Percentiles rank a stretch among this genome's conserved stretches.
phyloP scores from a whole-genome alignment of 2,329 filamentous ascomycete species.

The Colletotrichum destructivum region DNA sequence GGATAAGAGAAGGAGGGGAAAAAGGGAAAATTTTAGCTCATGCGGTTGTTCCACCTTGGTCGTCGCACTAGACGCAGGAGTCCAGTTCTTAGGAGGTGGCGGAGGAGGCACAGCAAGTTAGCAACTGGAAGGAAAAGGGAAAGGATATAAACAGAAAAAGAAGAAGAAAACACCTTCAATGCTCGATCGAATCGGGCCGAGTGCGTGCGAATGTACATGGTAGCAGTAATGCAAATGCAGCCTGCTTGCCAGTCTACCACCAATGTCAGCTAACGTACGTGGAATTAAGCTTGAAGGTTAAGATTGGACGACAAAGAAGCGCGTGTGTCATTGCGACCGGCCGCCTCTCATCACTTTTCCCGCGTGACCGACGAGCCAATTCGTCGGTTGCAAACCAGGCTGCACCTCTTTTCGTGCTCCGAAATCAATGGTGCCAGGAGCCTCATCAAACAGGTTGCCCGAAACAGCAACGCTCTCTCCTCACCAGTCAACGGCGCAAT shows the following conservation, averaged over 20 bases:
- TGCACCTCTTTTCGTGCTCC: neutral
- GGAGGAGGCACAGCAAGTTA: conserved; percentile 7
- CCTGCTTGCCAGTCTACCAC: neutral
- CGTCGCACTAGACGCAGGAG: neutral
- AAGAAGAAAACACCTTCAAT: neutral
- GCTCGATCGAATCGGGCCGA: neutral
- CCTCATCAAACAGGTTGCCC: conserved; percentile 25
- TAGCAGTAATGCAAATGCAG: neutral
- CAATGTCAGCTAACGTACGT: conserved; percentile 24
- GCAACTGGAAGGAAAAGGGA: neutral
- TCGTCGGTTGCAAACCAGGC: conserved; percentile 3
- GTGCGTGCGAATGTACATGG: neutral
- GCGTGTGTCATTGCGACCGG: conserved; percentile 34
- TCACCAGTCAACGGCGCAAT: conserved; percentile 14
- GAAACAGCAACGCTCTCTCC: conserved; percentile 18
- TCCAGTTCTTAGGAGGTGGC: conserved; percentile 16
- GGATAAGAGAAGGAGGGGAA: neutral
- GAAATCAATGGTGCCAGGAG: conserved; percentile 16
- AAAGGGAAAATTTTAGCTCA: neutral
- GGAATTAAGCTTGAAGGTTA: conserved; percentile 40
- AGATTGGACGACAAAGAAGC: conserved; percentile 39
- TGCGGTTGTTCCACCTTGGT: conserved; percentile 18
- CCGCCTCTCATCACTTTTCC: conserved; percentile 13
- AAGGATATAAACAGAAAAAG: neutral
- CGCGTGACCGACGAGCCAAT: conserved; percentile 14